These are phyloP conservation scores for Xylaria venustula DNA, from an alignment of 495 filamentous ascomycete genomes.

Conservation along the genomic window DNA sequence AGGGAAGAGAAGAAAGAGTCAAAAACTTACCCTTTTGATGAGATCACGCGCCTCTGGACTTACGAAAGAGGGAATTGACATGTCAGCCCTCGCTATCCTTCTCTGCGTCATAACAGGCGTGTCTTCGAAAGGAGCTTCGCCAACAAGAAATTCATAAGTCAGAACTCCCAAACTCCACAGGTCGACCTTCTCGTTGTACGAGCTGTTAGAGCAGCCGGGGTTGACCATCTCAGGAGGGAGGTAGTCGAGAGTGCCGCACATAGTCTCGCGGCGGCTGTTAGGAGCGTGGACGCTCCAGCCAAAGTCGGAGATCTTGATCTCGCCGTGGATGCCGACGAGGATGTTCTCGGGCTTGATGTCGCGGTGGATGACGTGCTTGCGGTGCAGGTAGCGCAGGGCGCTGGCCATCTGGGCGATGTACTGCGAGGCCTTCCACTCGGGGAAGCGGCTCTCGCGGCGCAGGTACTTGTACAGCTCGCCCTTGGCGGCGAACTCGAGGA, in stretches of 20 bases:
- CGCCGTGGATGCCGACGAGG: slow-evolving; percentile 92
- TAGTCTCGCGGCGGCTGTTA: slow-evolving; percentile 88
- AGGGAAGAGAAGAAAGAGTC: background rate
- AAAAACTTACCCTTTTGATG: slow-evolving; percentile 73
- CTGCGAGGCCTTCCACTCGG: slow-evolving; percentile 93
- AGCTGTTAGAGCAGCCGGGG: slow-evolving; percentile 74
- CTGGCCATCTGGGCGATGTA: slow-evolving; percentile 99
- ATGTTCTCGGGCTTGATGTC: slow-evolving; percentile 99
- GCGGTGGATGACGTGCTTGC: slow-evolving; percentile 97
- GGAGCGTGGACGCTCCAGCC: slow-evolving; percentile 98
- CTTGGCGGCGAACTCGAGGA: slow-evolving; percentile 92
- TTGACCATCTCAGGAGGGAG: slow-evolving; percentile 97
- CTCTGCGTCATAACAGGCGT: slow-evolving; percentile 92
- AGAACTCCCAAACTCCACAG: slow-evolving; percentile 93
- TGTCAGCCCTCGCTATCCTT: slow-evolving; percentile 84
- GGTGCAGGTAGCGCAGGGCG: slow-evolving; percentile 87
- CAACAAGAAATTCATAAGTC: slow-evolving; percentile 94
- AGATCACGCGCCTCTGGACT: slow-evolving; percentile 88
- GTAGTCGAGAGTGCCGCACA: slow-evolving; percentile 97
- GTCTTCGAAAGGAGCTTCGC: slow-evolving; percentile 96
- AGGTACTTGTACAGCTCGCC: slow-evolving; percentile 98
- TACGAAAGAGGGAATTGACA: slow-evolving; percentile 87
- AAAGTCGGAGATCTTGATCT: slow-evolving; percentile 98
- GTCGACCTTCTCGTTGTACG: slow-evolving; percentile 92
- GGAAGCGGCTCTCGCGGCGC: slow-evolving; percentile 80